Evolutionary conservation across 2,329 filamentous ascomycete genomes (phyloP), one percentile per base, ranked within the genome.

Genomic region (Colletotrichum orchidophilum): DNA sequence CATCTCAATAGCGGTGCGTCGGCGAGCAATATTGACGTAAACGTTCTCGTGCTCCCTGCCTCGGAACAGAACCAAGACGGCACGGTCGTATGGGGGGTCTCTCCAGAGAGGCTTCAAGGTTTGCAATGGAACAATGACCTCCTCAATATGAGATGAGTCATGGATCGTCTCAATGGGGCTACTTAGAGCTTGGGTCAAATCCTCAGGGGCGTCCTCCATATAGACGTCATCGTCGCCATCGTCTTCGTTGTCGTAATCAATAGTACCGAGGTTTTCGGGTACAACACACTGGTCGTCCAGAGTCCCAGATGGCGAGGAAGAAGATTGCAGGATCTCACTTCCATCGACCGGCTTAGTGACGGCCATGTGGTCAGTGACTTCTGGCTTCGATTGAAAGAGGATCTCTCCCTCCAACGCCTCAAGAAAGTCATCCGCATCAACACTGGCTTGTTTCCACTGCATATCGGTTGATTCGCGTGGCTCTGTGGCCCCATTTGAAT

Each of bases 1-100:
- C 71, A 77, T 74, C 13, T 79, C 76, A 11, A 80, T 64, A 13
- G 78, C 77, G 11, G 73, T 77, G 8, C 33, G 73, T 18, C 76
- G 75, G 7, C n/a, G 21, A n/a, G 18, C 9, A 21, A 65, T 54
- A 12, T 74, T 75, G 33, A 79, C 53, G 74, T 75, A 76, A 1
- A 72, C 66, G 54, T 77, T 76, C 2, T n/a, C n/a, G 7, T 58
- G 21, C 8, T 55, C 58, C 6, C 50, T 71, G 15, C 55, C 57
- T n/a, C 29, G 42, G 50, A 79, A 77, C 6, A 80, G 49, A 2
- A 63, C 26, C 18, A 74, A 49, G 21, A 79, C 75, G 2, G 15
- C 33, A 3, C 58, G 63, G 29, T 73, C 68, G 55, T 78, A 77
- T 0, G 61, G 62, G 21, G 73, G 63, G 18, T 64, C 49, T 50